Evolutionary conservation across 768 basidiomycete genomes (phyloP).

Genomic region (Pleurotus eryngii): DNA sequence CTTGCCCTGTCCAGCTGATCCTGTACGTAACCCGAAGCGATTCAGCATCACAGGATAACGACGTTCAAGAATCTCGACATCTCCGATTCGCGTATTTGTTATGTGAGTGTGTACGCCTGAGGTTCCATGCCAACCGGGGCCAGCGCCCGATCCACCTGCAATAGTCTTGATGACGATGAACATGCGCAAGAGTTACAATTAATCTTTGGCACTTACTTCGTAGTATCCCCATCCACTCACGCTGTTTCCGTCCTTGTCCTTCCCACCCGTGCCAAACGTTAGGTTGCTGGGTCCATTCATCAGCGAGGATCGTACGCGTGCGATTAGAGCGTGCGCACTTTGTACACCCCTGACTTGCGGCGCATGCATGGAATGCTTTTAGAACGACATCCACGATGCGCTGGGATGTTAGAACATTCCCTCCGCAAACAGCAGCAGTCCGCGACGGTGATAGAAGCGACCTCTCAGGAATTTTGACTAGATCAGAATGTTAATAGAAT

Average conservation of each 20-base stretch:
- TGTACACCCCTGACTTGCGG: slow-evolving; percentile 91
- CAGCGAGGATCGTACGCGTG: slow-evolving; percentile 3
- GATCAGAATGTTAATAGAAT: slow-evolving; percentile 10
- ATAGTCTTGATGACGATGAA: slow-evolving; percentile 60
- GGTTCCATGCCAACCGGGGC: slow-evolving; percentile 86
- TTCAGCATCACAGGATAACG: slow-evolving; percentile 91
- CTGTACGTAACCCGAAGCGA: slow-evolving; percentile 71
- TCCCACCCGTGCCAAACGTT: slow-evolving; percentile 88
- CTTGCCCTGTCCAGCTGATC: slow-evolving; percentile 67
- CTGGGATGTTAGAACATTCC: slow-evolving; percentile 89
- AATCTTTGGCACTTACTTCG: slow-evolving; percentile 42
- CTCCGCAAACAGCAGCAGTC: slow-evolving; percentile 89
- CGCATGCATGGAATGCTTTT: slow-evolving; percentile 87
- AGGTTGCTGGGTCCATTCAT: slow-evolving; percentile 55
- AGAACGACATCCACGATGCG: slow-evolving; percentile 94
- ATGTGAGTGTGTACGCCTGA: slow-evolving; percentile 94
- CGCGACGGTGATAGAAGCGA: slow-evolving; percentile 78
- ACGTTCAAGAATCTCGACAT: slow-evolving; percentile 90
- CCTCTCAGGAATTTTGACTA: slow-evolving; percentile 78
- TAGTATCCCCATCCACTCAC: slow-evolving; percentile 89
- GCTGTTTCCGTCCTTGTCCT: slow-evolving; percentile 72
- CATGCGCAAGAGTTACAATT: slow-evolving; percentile 5
- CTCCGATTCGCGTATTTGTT: slow-evolving; percentile 90
- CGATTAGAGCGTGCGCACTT: slow-evolving; percentile 51
- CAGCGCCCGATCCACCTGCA: slow-evolving; percentile 91